These are phyloP conservation scores for Colletotrichum incanum DNA, from an alignment of 2,329 filamentous ascomycete genomes.

Conservation along the genomic window DNA sequence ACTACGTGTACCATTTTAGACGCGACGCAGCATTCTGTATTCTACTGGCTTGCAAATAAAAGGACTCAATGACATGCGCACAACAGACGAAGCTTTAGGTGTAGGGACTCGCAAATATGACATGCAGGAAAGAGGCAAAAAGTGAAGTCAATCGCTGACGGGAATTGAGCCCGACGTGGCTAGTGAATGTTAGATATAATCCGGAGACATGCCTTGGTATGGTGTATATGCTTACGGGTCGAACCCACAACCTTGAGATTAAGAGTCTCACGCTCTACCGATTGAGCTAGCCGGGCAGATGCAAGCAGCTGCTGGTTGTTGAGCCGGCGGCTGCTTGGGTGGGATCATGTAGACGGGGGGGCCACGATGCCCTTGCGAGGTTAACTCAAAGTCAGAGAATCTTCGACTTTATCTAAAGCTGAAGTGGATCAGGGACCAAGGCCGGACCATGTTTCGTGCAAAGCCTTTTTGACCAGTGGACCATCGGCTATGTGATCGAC, in stretches of 20 bases:
- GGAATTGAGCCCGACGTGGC: slow-evolving; percentile 4
- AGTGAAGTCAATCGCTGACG: neutral
- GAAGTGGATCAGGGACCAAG: slow-evolving; percentile 8
- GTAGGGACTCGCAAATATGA: too few relatives aligned
- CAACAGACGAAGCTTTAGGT: neutral
- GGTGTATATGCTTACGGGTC: slow-evolving; percentile 47
- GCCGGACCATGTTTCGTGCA: slow-evolving; percentile 14
- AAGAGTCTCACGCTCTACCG: slow-evolving; percentile 83
- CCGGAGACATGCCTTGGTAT: rapidly evolving
- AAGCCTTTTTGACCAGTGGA: slow-evolving; percentile 14
- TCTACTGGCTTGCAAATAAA: neutral
- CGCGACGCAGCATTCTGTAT: too few relatives aligned
- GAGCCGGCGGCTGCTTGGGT: neutral
- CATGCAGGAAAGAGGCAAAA: neutral
- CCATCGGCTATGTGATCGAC: slow-evolving; percentile 5
- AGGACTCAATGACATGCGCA: too few relatives aligned
- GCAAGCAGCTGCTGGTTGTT: slow-evolving; percentile 2
- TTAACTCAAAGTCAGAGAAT: neutral
- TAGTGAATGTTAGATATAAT: neutral
- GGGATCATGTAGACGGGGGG: neutral
- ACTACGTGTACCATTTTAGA: neutral
- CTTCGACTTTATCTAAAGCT: slow-evolving; percentile 23
- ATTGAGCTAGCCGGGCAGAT: slow-evolving; percentile 74
- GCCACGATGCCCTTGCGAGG: neutral
- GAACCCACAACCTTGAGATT: slow-evolving; percentile 73